Conservation (phyloP, 352 stramenopile species). For the Phytophthora vignae region DNA sequence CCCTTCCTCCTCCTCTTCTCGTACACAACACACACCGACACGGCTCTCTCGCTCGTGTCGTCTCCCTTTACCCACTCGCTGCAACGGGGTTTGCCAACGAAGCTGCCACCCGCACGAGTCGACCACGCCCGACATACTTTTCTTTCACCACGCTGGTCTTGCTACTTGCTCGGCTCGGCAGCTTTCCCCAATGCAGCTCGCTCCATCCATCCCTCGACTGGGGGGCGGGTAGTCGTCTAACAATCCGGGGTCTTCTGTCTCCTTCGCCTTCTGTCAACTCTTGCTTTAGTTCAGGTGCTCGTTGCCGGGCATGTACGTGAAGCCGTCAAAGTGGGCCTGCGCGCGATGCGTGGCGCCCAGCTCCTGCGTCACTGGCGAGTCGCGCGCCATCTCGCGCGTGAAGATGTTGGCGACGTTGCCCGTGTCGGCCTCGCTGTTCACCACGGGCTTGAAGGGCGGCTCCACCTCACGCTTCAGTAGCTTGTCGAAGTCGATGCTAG, state of each 20-base stretch:
- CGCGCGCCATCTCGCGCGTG: constrained; percentile 82
- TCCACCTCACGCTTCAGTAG: constrained; percentile 85
- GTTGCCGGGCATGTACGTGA: constrained; percentile 91
- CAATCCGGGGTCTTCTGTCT: constrained; percentile 18
- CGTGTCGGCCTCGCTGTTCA: constrained; percentile 84
- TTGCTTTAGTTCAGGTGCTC: constrained; percentile 61
- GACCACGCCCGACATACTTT: constrained; percentile 19
- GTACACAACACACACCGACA: constrained; percentile 51
- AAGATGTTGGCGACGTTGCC: constrained; percentile 92
- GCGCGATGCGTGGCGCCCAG: constrained; percentile 84
- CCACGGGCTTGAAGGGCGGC: constrained; percentile 87
- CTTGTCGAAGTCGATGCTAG: constrained; percentile 87
- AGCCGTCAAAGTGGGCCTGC: constrained; percentile 92
- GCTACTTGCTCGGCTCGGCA: constrained; percentile 24
- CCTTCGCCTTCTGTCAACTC: constrained; percentile 7
- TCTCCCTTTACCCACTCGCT: constrained; percentile 29
- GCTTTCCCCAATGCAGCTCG: constrained; percentile 33
- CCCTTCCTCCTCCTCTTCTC: constrained; percentile 25
- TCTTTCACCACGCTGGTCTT: constrained; percentile 20
- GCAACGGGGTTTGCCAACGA: constrained; percentile 32
- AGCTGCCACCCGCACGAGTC: constrained; percentile 23
- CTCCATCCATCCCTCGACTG: constrained; percentile 31
- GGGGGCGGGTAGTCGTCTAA: constrained; percentile 40
- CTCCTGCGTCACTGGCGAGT: constrained; percentile 90
- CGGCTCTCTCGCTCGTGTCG: constrained; percentile 48